Conservation (phyloP, 306 rosid genomes). For the Phaseolus lunatus region DNA sequence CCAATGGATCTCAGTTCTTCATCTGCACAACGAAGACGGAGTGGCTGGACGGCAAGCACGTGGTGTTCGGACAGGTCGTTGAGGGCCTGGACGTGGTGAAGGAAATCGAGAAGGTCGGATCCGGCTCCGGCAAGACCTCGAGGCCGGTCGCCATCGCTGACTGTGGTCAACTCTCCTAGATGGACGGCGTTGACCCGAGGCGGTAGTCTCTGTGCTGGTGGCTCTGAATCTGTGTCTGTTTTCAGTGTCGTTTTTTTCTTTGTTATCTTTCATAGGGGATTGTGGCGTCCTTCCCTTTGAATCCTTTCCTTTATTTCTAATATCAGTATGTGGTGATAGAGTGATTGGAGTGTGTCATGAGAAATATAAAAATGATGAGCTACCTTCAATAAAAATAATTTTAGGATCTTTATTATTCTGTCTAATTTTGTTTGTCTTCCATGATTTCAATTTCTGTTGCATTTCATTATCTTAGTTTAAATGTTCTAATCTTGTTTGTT, state of each 20-base stretch:
- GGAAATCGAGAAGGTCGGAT: slow-evolving; percentile 1
- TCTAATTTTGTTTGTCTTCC: neutral
- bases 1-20: slow-evolving; percentile 97
- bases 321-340: slow-evolving; percentile 25
- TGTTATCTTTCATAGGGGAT: slow-evolving; percentile 25
- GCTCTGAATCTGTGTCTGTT: slow-evolving; percentile 44
- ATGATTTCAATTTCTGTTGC: too few relatives aligned
- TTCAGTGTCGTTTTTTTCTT: slow-evolving; percentile 19
- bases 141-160: neutral
- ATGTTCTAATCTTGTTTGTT: too few relatives aligned
- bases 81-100: slow-evolving; percentile 36
- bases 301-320: neutral
- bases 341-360: slow-evolving; percentile 36
- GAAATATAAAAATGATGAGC: slow-evolving; percentile 51
- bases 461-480: too few relatives aligned
- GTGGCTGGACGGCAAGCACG: slow-evolving; percentile 93
- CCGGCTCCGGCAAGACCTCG: slow-evolving; percentile 14
- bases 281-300: slow-evolving; percentile 34
- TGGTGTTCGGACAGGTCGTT: slow-evolving; percentile 73
- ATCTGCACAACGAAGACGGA: slow-evolving; percentile 75
- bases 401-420: slow-evolving; percentile 35
- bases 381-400: slow-evolving; percentile 54
- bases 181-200: slow-evolving; percentile 17
- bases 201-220: slow-evolving; percentile 2
- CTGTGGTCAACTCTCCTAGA: slow-evolving; percentile 88